These are phyloP conservation scores for Lactarius hengduanensis DNA, from an alignment of 768 basidiomycete genomes.

Conservation along the genomic window DNA sequence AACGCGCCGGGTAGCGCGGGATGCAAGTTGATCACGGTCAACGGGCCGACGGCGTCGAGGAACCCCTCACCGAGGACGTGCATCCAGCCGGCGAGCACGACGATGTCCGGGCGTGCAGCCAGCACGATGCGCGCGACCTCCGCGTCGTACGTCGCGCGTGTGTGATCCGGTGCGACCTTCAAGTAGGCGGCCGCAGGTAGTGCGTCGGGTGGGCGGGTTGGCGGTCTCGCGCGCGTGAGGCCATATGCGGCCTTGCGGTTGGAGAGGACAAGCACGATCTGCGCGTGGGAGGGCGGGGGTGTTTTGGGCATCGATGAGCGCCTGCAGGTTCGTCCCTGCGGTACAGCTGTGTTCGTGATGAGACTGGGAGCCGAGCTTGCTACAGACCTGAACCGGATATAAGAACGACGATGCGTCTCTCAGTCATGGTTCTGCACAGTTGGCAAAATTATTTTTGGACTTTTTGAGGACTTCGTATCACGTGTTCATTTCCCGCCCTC, in stretches of 20 bases:
- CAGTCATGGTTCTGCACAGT: background rate
- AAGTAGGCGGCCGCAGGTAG: conserved; percentile 82
- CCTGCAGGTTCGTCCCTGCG: conserved; percentile 92
- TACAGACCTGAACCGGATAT: conserved; percentile 63
- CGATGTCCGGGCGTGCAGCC: conserved; percentile 66
- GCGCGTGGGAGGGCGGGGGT: conserved; percentile 72
- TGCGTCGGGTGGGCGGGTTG: conserved; percentile 71
- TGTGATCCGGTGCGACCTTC: conserved; percentile 66
- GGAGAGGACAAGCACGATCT: conserved; percentile 81
- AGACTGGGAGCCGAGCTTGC: background rate
- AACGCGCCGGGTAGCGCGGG: conserved; percentile 96
- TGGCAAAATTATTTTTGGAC: background rate
- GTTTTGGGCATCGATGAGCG: conserved; percentile 84
- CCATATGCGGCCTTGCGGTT: conserved; percentile 92
- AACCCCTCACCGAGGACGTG: conserved; percentile 87
- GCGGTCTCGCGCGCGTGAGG: conserved; percentile 73
- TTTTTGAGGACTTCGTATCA: conserved; percentile 4
- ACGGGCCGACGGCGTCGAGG: conserved; percentile 60
- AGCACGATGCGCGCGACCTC: conserved; percentile 74
- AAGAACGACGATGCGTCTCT: conserved; percentile 41
- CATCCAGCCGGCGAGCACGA: conserved; percentile 99
- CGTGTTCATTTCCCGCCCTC: conserved; percentile 1
- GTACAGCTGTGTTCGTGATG: conserved; percentile 10
- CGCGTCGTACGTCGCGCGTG: conserved; percentile 80
- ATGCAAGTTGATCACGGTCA: conserved; percentile 94